Conservation (phyloP, 2,329 filamentous ascomycete species). For the Paraphaeosphaeria minitans region DNA sequence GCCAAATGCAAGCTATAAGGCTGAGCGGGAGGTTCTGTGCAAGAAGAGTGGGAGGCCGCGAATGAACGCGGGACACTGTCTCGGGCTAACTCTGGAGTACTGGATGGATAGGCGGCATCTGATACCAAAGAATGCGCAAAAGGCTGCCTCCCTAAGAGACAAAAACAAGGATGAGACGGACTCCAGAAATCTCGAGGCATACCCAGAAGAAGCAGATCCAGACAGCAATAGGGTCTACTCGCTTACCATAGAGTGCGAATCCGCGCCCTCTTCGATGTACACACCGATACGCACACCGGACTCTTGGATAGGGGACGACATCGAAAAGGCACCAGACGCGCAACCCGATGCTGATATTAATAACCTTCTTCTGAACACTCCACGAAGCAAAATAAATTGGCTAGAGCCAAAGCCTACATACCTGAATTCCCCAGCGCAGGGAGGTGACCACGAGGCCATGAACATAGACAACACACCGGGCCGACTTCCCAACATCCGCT, state of each 20-base stretch:
- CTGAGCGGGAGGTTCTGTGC: slow-evolving; percentile 68
- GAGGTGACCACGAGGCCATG: slow-evolving; percentile 58
- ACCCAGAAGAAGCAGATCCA: slow-evolving; percentile 41
- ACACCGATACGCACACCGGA: slow-evolving; percentile 72
- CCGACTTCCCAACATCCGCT: slow-evolving; percentile 72
- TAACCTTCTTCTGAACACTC: slow-evolving; percentile 51
- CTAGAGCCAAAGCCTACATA: slow-evolving; percentile 71
- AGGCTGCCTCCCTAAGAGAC: slow-evolving; percentile 41
- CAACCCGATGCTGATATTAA: slow-evolving; percentile 43
- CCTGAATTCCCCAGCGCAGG: slow-evolving; percentile 33
- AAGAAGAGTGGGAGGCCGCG: slow-evolving; percentile 71
- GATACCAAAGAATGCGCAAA: slow-evolving; percentile 25
- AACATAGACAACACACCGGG: slow-evolving; percentile 58
- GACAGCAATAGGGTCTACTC: slow-evolving; percentile 64
- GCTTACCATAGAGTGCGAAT: slow-evolving; percentile 69
- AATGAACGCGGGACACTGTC: slow-evolving; percentile 69
- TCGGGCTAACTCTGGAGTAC: slow-evolving; percentile 77
- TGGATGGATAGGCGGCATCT: slow-evolving; percentile 70
- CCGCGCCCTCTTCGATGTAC: slow-evolving; percentile 53
- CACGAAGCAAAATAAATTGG: slow-evolving; percentile 64
- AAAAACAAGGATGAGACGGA: slow-evolving; percentile 47
- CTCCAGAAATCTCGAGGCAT: slow-evolving; percentile 18
- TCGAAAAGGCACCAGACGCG: slow-evolving; percentile 61
- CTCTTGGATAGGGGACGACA: slow-evolving; percentile 71
- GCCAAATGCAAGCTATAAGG: slow-evolving; percentile 51